phyloP scores from a whole-genome alignment of 2,329 filamentous ascomycete genomes.

The Aureobasidium uvarum region DNA sequence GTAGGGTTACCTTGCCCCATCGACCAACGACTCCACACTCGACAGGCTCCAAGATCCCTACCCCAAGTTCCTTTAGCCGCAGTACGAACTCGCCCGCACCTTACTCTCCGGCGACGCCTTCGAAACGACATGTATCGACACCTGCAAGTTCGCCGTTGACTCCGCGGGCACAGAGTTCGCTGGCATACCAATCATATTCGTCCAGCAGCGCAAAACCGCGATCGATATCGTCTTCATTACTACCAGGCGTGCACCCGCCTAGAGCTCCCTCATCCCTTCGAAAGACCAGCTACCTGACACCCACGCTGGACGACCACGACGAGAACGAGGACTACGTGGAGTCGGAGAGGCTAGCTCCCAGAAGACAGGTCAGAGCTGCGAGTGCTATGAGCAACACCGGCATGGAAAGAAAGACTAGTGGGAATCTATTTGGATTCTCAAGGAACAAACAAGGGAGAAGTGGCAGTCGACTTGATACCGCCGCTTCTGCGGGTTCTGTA shows the following conservation, averaged over 20 bases:
- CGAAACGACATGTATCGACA: not conserved
- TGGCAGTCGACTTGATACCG: constrained; percentile 9
- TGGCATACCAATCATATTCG: constrained; percentile 7
- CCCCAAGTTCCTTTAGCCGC: constrained; percentile 15
- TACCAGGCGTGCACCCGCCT: not conserved
- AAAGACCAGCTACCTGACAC: constrained; percentile 15
- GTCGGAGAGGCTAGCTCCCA: not conserved
- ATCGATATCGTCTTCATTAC: constrained; percentile 3
- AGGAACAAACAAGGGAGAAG: constrained; percentile 7
- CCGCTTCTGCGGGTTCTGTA: not conserved
- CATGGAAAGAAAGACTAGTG: not conserved
- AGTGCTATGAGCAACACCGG: not conserved
- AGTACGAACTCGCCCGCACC: constrained; percentile 3
- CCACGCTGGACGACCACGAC: constrained; percentile 9
- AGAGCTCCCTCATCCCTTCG: constrained; percentile 14
- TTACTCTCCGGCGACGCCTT: constrained; percentile 16
- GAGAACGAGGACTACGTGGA: not conserved
- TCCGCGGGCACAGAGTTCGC: constrained; percentile 3
- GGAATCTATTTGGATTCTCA: not conserved
- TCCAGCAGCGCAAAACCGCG: constrained; percentile 2
- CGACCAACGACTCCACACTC: constrained; percentile 21
- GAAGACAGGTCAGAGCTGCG: constrained; percentile 9
- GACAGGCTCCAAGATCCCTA: constrained; percentile 18
- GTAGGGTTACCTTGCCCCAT: constrained; percentile 33
- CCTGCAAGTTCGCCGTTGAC: constrained; percentile 13